Base-by-base conservation (phyloP, 768 basidiomycete species). In the Phylloporus arenicola region DNA sequence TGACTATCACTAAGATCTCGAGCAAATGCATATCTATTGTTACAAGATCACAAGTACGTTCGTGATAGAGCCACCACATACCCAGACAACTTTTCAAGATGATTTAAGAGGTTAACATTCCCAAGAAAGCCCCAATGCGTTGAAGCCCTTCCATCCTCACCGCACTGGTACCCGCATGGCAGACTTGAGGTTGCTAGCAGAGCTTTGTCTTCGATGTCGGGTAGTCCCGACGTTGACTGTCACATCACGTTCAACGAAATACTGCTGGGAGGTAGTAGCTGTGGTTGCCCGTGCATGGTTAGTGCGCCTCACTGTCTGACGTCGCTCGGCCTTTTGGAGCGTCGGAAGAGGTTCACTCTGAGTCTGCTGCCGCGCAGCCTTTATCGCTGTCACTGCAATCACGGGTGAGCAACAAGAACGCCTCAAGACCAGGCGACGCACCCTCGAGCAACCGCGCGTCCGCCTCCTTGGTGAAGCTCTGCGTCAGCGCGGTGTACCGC, bases 381-480 rank as follows among this genome's bases (percentile, higher is more conserved):
- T 64, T 29, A 66, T 62, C 20, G 64, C 66, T 24, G 57, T 55
- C 17, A 70, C 66, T 69, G 34, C 9, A 29, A 11, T 22, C 20
- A 9, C 38, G 9, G 17, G 34, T 66, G 22, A 62, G 52, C 41
- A 9, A 45, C 14, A 30, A 53, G 9, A 25, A 16, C 27, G 19
- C n/a, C 25, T 2, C 22, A 7, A 12, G 33, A 29, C 10, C 12
- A 31, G 17, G 31, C 35, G 17, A 50, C 30, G 47, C 58, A 88
- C 88, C 81, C 73, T 84, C 81, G 31, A 84, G 62, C 34, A 84
- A 61, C 64, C 82, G 82, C 10, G 75, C 64, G 56, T 89, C 88
- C 20, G 89, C 89, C 68, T 91, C 87, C 35, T 79, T 75, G 55
- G 82, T 83, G 59, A 88, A 91, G 53, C 84, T 86, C 67, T 88